Evolutionary conservation across 495 filamentous ascomycete species (phyloP).

Genomic region (Tuber brumale): DNA sequence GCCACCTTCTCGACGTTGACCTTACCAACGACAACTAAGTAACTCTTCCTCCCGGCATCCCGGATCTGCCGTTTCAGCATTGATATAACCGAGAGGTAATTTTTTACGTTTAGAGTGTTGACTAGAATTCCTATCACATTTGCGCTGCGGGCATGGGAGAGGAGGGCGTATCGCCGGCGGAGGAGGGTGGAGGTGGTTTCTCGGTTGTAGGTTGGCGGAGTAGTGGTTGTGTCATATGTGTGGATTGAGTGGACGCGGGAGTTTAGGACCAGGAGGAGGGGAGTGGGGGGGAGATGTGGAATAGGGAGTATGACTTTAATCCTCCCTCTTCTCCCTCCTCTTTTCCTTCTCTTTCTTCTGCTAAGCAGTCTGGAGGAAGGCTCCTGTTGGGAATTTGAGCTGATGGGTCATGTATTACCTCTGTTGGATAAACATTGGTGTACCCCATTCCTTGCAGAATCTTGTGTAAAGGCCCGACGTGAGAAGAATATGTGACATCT

Average conservation of each 20-base stretch:
- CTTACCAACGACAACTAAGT: conserved; percentile 94
- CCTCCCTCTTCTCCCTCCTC: conserved; percentile 10
- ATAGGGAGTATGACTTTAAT: conserved; percentile 47
- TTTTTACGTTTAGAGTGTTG: conserved; percentile 85
- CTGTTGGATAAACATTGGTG: conserved; percentile 59
- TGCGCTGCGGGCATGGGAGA: conserved; percentile 72
- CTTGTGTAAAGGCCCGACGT: conserved; percentile 53
- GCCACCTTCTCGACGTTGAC: conserved; percentile 92
- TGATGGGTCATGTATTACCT: conserved; percentile 69
- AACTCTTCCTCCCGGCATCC: conserved; percentile 79
- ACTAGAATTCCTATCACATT: conserved; percentile 87
- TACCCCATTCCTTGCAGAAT: conserved; percentile 59
- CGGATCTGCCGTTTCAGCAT: conserved; percentile 63
- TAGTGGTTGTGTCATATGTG: conserved; percentile 55
- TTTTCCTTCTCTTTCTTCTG: neutral
- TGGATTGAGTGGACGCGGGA: conserved; percentile 71
- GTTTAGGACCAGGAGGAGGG: conserved; percentile 76
- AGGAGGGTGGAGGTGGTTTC: conserved; percentile 50
- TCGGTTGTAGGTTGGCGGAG: conserved; percentile 35
- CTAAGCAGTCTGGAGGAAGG: conserved; percentile 4
- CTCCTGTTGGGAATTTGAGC: conserved; percentile 80
- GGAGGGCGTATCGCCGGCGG: conserved; percentile 76
- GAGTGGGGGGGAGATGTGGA: conserved; percentile 84
- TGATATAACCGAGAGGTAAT: conserved; percentile 75
- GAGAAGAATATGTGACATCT: conserved; percentile 75